phyloP scores from a whole-genome alignment of 2,329 filamentous ascomycete species.

The Pseudogymnoascus sp. region DNA sequence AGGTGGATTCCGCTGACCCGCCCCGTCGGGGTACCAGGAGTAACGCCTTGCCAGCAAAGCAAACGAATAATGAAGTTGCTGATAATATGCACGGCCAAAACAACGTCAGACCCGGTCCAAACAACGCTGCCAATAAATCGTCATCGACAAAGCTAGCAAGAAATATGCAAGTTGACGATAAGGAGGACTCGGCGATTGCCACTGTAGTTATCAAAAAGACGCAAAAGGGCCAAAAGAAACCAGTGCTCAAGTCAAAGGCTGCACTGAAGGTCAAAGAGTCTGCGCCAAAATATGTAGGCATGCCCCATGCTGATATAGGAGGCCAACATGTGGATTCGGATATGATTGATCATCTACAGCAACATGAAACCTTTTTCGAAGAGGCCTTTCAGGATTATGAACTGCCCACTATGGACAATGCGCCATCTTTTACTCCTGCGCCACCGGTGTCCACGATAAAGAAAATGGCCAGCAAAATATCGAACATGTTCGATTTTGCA shows the following conservation, averaged over 20 bases:
- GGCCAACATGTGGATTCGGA: background rate
- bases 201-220: background rate
- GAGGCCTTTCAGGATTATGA: slow-evolving; percentile 3
- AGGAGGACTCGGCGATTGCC: background rate
- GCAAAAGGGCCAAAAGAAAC: background rate
- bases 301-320: background rate
- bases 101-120: background rate
- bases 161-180: background rate
- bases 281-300: no score
- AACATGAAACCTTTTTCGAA: background rate
- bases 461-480: background rate
- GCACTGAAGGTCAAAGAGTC: background rate
- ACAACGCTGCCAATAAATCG: background rate
- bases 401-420: background rate
- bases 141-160: background rate
- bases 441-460: background rate
- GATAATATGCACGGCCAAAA: background rate
- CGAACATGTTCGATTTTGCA: background rate
- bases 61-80: background rate
- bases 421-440: background rate
- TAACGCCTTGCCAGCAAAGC: background rate
- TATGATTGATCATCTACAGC: background rate
- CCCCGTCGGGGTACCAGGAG: background rate
- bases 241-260: background rate
- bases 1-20: background rate